Evolutionary conservation across 306 rosid species (phyloP), one percentile per base, ranked within the genome.

Genomic region (Begonia masoniana): DNA sequence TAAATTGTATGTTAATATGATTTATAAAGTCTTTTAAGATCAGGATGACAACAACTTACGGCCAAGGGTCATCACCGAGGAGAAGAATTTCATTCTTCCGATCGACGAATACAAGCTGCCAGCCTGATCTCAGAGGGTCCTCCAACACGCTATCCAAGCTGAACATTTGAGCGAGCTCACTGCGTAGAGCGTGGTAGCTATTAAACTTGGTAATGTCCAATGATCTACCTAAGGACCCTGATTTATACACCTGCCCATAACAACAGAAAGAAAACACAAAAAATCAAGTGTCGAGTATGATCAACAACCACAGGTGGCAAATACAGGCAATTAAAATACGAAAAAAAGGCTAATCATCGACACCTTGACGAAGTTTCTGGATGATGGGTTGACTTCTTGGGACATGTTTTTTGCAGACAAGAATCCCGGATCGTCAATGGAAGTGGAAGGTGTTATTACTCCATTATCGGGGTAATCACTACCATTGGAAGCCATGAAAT

Each of bases 41-140:
- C 6, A 62, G 35, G 10, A 23, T 15, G 45, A 21, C 35, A 41
- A 79, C 81, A 41, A 79, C 81, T 79, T 65, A 79, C 81, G 71
- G 78, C 81, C 85, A 75, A 15, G 81, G 81, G 64, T 65, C 81
- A 63, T 88, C 94, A 10, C 96, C 96, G 0, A 88, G 88, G 65
- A 88, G 95, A 79, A 84, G 95, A 75, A 84, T 82, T 36, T 88
- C 95, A 61, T 82, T 88, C 95, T 84, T 92, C 75, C 82, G 82
- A 78, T 84, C 96, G 59, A 88, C 92, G 55, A 88, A 84, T 77
- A 88, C 94, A 88, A 88, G 96, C 96, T 87, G 94, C 96, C 96
- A 87, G 96, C 96, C 94, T 87, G 96, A 87, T 87, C 96, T 87
- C 68, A 78, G 71, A 58, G 91, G 94, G 76, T 83, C 94, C 74